Evolutionary conservation across 169 alveolate species (phyloP).

Genomic region (Theileria annulata): DNA sequence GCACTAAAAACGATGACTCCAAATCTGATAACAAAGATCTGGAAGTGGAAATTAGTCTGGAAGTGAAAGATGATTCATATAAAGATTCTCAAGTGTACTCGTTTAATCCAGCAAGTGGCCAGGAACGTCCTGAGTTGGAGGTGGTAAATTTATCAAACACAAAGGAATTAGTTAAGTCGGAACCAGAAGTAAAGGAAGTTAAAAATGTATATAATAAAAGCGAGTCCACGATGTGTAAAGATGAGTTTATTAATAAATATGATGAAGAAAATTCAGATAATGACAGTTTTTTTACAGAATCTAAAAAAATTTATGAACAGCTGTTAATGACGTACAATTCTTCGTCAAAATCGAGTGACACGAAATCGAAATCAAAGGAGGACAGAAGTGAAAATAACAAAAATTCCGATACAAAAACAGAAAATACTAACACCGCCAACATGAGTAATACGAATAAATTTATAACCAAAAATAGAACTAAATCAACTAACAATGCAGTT

Average conservation of each 20-base stretch:
- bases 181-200: background rate
- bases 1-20: background rate
- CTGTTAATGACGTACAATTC: background rate
- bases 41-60: background rate
- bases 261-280: background rate
- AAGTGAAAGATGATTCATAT: background rate
- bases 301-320: background rate
- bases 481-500: background rate
- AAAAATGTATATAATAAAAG: constrained; percentile 13
- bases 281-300: background rate
- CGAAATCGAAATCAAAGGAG: background rate
- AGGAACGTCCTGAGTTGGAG: constrained; percentile 3
- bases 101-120: background rate
- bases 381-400: background rate
- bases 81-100: background rate
- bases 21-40: background rate
- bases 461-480: background rate
- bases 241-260: background rate
- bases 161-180: background rate
- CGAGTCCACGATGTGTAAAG: background rate
- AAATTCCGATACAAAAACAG: background rate
- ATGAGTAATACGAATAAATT: background rate
- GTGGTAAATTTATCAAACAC: constrained; percentile 2
- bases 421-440: background rate
- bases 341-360: background rate